Evolutionary conservation across 257 asterid species (phyloP), one percentile per base, ranked within the genome.

Genomic region (Gynochthodes officinalis): DNA sequence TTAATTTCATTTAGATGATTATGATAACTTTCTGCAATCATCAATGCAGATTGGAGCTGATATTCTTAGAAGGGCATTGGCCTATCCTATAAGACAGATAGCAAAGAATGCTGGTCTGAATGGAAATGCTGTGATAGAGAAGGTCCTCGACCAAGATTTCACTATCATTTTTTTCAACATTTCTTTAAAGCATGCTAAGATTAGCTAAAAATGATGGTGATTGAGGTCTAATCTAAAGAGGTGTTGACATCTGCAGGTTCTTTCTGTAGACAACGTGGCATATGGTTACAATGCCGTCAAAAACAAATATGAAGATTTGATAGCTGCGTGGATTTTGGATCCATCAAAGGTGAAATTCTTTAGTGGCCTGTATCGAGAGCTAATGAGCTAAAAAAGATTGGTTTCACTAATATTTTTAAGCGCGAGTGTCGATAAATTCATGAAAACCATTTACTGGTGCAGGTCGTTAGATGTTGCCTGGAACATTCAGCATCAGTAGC

Each of bases 401-500:
- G 33, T 39, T 53, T 69, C 14, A 52, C 30, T 30, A 7, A n/a
- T n/a, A n/a, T 9, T 63, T 4, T 63, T 18, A 33, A 21, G 35
- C n/a, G 19, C 10, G 33, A 49, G 16, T 37, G 39, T 19, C 16
- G 23, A 30, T 39, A 13, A 46, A 58, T 53, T 39, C 48, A 66
- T 11, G 4, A 40, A 25, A 55, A 44, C 4, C 7, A 30, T 57
- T 21, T 32, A 60, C 3, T 37, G 3, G 64, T 76, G 19, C 85
- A 91, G 95, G 96, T 92, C 23, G 92, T 92, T 7, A 78, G 98
- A 75, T 92, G 98, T 81, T 92, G 96, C 83, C 83, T 89, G 78
- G 96, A 89, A 76, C 92, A 92, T 64, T 88, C 96, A 54, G 87
- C 90, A 16, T 89, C 96, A 13, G 93, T 92, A 21, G 95, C 92